Percentiles rank a stretch among this genome's conserved stretches.
These are phyloP conservation scores for Aspergillus carbonarius DNA, from an alignment of 2,329 filamentous ascomycete species.

Conservation along the genomic window DNA sequence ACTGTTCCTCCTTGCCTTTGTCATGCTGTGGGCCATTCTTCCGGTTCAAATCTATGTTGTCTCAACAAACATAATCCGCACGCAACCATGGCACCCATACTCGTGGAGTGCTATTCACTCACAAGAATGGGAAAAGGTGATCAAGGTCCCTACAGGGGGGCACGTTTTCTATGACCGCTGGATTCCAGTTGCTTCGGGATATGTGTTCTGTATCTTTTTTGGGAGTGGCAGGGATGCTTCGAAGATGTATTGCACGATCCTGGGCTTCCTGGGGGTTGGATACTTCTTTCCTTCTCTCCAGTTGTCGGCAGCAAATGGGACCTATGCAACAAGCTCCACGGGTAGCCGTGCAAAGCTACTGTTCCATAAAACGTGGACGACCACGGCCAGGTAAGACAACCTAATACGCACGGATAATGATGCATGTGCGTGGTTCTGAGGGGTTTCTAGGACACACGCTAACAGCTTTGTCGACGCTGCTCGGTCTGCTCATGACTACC, in stretches of 20 bases:
- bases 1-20: conserved; percentile 48
- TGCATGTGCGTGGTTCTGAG: neutral
- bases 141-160: conserved; percentile 48
- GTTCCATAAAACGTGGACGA: conserved; percentile 22
- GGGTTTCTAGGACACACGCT: conserved; percentile 5
- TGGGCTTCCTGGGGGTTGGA: conserved; percentile 45
- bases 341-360: conserved; percentile 30
- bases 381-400: conserved; percentile 17
- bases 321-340: conserved; percentile 21
- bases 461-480: conserved; percentile 6
- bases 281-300: conserved; percentile 29
- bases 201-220: conserved; percentile 62
- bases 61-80: conserved; percentile 40
- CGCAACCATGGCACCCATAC: conserved; percentile 44
- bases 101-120: conserved; percentile 57
- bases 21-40: conserved; percentile 56
- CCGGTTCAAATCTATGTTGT: conserved; percentile 56
- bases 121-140: conserved; percentile 50
- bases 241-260: conserved; percentile 52
- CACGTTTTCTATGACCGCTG: conserved; percentile 56
- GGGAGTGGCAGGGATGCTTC: conserved; percentile 63
- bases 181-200: conserved; percentile 55
- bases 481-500: conserved; percentile 1
- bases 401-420: too few relatives aligned
- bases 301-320: conserved; percentile 15